Base-by-base conservation (phyloP, 225 moss, liverwort and hornwort species). In the Pseudoscleropodium purum region DNA sequence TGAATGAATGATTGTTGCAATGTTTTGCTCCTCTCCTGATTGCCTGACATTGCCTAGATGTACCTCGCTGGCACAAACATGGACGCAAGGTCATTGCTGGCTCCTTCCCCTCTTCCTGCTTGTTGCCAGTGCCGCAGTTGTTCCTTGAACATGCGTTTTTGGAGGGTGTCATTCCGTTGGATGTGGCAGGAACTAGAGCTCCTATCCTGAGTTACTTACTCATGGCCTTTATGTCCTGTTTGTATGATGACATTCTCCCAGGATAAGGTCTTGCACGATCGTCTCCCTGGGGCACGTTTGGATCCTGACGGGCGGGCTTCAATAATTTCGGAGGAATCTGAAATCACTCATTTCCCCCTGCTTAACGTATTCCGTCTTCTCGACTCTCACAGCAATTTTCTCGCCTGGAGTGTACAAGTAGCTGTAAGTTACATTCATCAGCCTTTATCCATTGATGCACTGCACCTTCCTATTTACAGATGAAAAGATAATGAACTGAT, bases 1-100 rank as follows among this genome's bases (percentile, higher is more conserved):
- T 72, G 73, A 65, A 60, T 88, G 61, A 88, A 83, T 88, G 62
- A 88, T 89, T 88, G 59, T 90, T 77, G 81, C 83, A 83, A 73
- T 33, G 66, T 19, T 61, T 86, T 41, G 62, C 60, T 68, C 74
- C 43, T 68, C 79, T 75, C 45, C 73, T 80, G 83, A 92, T 79
- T 65, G 87, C 67, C 92, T 92, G 90, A 80, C 92, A 87, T 83
- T 83, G 63, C 25, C 23, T 41, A 23, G 34, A 52, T 45, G 82
- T 61, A 57, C 66, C 66, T 77, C 72, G 87, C 91, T 89, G 91
- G 57, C 87, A 83, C 33, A 54, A 88, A 86, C 90, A 59, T 83
- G 88, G 86, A 86, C 51, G 86, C 79, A 65, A 90, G 73, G 66
- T 34, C 78, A 78, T 88, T 64, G 86, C 85, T 70, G 20, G 47